Evolutionary conservation across 2,329 filamentous ascomycete genomes (phyloP).

Genomic region (Aciculosporium take): DNA sequence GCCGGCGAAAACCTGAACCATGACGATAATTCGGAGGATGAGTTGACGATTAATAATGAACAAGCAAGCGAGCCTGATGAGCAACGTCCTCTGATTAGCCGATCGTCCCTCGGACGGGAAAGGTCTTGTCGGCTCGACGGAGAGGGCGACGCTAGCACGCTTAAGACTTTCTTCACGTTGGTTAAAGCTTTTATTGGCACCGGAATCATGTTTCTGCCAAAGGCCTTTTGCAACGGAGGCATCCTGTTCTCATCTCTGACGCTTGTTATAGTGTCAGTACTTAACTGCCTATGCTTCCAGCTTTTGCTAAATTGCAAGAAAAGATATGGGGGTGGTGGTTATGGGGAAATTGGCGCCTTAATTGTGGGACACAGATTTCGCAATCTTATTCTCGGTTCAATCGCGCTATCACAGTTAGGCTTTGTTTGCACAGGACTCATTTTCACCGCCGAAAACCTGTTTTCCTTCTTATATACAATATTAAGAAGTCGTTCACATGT

Average conservation of each 20-base stretch:
- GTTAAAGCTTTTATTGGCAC: constrained; percentile 69
- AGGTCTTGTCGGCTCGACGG: constrained; percentile 29
- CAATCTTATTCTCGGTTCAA: constrained; percentile 51
- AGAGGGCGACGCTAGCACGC: constrained; percentile 50
- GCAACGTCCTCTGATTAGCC: constrained; percentile 37
- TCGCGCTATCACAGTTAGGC: constrained; percentile 60
- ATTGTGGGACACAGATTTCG: constrained; percentile 52
- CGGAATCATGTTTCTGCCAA: constrained; percentile 70
- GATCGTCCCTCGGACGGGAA: constrained; percentile 30
- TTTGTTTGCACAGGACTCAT: constrained; percentile 69
- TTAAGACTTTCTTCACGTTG: constrained; percentile 64
- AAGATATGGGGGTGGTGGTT: constrained; percentile 52
- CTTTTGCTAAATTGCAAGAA: constrained; percentile 54
- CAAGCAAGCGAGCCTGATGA: constrained; percentile 30
- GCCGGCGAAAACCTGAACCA: constrained; percentile 56
- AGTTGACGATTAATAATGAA: constrained; percentile 36
- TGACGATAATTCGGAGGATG: constrained; percentile 36
- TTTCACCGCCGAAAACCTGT: constrained; percentile 62
- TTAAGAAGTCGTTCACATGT: constrained; percentile 33
- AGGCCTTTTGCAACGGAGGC: constrained; percentile 65
- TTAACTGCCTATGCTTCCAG: constrained; percentile 59
- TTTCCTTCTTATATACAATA: constrained; percentile 52
- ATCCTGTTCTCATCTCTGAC: constrained; percentile 61
- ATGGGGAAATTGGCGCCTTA: constrained; percentile 56
- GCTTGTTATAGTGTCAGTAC: constrained; percentile 46